phyloP scores from a whole-genome alignment of 140 eudicot species.

The Senecio squalidus region DNA sequence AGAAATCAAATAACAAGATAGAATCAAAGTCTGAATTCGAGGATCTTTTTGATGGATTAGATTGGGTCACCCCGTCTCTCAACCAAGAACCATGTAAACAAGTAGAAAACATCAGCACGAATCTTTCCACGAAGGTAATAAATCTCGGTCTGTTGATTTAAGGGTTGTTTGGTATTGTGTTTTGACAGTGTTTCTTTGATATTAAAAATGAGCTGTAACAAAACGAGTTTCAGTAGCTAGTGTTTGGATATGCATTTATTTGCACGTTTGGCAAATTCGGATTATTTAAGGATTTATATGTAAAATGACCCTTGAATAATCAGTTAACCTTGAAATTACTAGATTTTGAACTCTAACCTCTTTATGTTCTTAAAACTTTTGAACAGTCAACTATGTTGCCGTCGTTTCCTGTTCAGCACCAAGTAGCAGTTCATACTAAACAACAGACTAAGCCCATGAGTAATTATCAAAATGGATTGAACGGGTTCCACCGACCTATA shows the following conservation, averaged over 20 bases:
- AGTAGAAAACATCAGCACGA: slow-evolving; percentile 23
- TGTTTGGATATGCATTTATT: neutral
- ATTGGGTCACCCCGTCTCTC: slow-evolving; percentile 33
- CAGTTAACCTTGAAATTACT: too few relatives aligned
- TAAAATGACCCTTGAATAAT: neutral
- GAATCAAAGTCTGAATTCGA: slow-evolving; percentile 36
- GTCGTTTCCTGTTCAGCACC: slow-evolving; percentile 31
- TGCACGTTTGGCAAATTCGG: neutral
- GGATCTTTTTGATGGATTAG: slow-evolving; percentile 48
- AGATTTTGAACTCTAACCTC: neutral
- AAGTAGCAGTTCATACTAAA: slow-evolving; percentile 23
- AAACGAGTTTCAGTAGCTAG: neutral
- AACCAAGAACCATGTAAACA: slow-evolving; percentile 32
- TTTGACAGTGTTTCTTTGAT: too few relatives aligned
- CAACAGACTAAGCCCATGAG: slow-evolving; percentile 22
- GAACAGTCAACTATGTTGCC: slow-evolving; percentile 35
- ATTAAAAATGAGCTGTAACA: too few relatives aligned
- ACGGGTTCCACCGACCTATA: slow-evolving; percentile 22
- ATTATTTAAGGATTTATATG: neutral
- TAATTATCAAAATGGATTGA: slow-evolving; percentile 25
- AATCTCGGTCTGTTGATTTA: neutral
- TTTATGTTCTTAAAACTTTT: neutral
- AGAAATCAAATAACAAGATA: slow-evolving; percentile 20
- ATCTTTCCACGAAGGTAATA: slow-evolving; percentile 36
- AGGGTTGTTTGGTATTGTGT: neutral